Evolutionary conservation across 177 flowering plant genomes (phyloP), one percentile per base, ranked within the genome.

Genomic region (Vitis hybrid): DNA sequence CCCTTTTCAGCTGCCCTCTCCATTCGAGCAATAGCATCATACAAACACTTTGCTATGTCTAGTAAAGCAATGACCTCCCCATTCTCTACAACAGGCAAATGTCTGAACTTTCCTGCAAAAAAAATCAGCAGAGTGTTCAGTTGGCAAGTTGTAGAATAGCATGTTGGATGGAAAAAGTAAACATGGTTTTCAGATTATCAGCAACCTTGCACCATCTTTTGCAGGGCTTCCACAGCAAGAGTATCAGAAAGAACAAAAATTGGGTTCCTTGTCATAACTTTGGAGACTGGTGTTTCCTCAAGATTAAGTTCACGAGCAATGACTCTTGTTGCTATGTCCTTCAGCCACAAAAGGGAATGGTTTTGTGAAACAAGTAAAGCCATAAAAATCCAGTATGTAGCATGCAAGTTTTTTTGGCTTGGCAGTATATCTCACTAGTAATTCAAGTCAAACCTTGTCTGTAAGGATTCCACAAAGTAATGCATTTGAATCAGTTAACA

Each of bases 1-100:
- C 98, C 98, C 70, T 96, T 96, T 76, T 96, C 98, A 72, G 98
- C 93, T 56, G 98, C 97, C 81, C 99, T 89, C 76, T 96, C 99
- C 94, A 96, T 82, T 24, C 99, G 92, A 60, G 97, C 99, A 84
- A 96, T 96, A 56, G 98, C 99, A 89, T 93, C 99, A 73, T 96
- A 96, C 32, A 96, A 74, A 72, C 99, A 96, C 81, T 96, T 96
- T 52, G 99, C 94, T 79, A 96, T 96, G 70, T 93, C 98, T 27
- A 96, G 97, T 77, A 96, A 78, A 60, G 98, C 98, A 85, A 96
- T 83, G 68, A 96, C 99, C 80, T 93, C 98, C 40, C 99, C 98
- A 75, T 88, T 92, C 70, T 96, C 98, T 56, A 96, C 98, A 73
- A 96, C 98, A 69, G 98, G 99, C 84, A 96, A 78, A 83, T 96